phyloP scores from a whole-genome alignment of 2,329 filamentous ascomycete genomes.

The Pseudocercospora cruenta region DNA sequence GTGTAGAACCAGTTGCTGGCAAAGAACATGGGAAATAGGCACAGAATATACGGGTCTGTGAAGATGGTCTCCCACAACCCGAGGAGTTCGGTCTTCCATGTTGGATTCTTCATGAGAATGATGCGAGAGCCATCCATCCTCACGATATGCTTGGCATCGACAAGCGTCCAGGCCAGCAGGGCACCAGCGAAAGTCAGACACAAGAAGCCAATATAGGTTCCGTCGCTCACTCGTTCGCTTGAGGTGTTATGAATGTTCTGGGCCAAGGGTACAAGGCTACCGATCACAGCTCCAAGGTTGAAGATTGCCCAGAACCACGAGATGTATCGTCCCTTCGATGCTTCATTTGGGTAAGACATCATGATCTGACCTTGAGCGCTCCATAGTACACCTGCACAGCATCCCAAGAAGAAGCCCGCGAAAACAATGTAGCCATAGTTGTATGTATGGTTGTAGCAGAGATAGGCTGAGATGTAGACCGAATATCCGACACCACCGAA shows the following conservation, averaged over 20 bases:
- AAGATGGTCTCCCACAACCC: constrained; percentile 74
- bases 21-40: constrained; percentile 80
- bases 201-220: constrained; percentile 83
- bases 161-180: constrained; percentile 67
- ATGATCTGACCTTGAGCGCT: constrained; percentile 81
- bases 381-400: constrained; percentile 80
- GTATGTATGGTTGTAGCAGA: constrained; percentile 68
- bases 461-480: constrained; percentile 71
- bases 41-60: constrained; percentile 70
- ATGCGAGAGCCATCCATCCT: constrained; percentile 76
- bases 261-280: constrained; percentile 72
- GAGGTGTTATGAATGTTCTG: constrained; percentile 66
- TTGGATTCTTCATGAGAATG: constrained; percentile 87
- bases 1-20: constrained; percentile 78
- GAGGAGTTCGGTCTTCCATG: constrained; percentile 70
- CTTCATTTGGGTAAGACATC: constrained; percentile 84
- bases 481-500: constrained; percentile 77
- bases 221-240: constrained; percentile 63
- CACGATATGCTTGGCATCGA: constrained; percentile 70
- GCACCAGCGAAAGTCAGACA: constrained; percentile 78
- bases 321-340: constrained; percentile 83
- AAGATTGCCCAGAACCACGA: constrained; percentile 93
- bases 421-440: constrained; percentile 66
- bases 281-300: constrained; percentile 86
- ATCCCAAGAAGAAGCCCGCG: constrained; percentile 72